phyloP scores from a whole-genome alignment of 108 stramenopile genomes.

The Skeletonema menzelii region DNA sequence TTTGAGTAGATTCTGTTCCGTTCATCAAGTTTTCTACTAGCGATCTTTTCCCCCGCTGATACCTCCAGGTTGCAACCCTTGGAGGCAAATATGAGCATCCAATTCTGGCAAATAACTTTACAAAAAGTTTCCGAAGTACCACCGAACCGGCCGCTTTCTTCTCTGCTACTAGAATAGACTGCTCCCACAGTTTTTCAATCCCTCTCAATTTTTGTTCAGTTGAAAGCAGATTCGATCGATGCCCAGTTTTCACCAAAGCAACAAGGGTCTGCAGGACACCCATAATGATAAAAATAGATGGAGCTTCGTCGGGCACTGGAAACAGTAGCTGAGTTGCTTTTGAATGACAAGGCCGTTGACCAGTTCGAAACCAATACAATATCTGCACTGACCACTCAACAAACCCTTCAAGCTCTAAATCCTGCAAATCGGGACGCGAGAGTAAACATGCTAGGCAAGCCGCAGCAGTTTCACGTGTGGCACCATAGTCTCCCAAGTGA shows the following conservation, averaged over 20 bases:
- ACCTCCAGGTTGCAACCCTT: constrained; percentile 92
- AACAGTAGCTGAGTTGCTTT: constrained; percentile 13
- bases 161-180: constrained; percentile 51
- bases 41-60: constrained; percentile 87
- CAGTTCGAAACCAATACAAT: constrained; percentile 46
- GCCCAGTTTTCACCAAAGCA: constrained; percentile 66
- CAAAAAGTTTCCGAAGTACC: constrained; percentile 78
- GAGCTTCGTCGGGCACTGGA: constrained; percentile 24
- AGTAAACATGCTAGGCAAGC: constrained; percentile 89
- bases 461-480: constrained; percentile 91
- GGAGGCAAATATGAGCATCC: constrained; percentile 92
- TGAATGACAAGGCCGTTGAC: not conserved
- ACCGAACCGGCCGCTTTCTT: constrained; percentile 47
- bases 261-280: constrained; percentile 85
- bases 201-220: constrained; percentile 33
- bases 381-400: constrained; percentile 57
- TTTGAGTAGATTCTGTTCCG: not conserved
- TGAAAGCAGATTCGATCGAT: constrained; percentile 52
- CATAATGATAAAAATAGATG: constrained; percentile 62
- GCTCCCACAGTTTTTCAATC: constrained; percentile 59
- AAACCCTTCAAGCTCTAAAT: constrained; percentile 66
- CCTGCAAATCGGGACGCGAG: constrained; percentile 93
- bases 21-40: constrained; percentile 75
- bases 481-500: constrained; percentile 84
- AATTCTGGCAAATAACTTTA: constrained; percentile 92